phyloP scores from a whole-genome alignment of 2,329 filamentous ascomycete species.

The Botrytis deweyae region DNA sequence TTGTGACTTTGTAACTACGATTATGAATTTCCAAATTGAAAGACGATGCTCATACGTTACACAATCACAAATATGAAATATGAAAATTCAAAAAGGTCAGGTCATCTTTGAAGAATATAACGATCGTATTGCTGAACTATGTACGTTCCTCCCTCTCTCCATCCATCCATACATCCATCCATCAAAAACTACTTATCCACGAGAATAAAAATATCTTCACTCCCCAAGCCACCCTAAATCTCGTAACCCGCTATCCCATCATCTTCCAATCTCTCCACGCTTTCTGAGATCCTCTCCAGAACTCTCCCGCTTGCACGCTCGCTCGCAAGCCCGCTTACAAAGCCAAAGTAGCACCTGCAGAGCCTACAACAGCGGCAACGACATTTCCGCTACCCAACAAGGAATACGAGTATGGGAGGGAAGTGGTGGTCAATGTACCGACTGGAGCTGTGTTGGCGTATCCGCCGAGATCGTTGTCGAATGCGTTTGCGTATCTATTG shows the following conservation, averaged over 20 bases:
- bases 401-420: constrained; percentile 53
- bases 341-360: constrained; percentile 40
- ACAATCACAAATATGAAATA: neutral
- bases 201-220: neutral
- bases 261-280: neutral
- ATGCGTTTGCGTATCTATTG: constrained; percentile 41
- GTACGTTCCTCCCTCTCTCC: neutral
- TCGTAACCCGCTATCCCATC: neutral
- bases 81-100: neutral
- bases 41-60: neutral
- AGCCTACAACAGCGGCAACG: constrained; percentile 41
- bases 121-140: neutral
- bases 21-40: neutral
- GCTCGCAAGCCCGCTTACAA: constrained; percentile 25
- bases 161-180: neutral
- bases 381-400: constrained; percentile 51
- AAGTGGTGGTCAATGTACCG: constrained; percentile 46
- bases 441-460: constrained; percentile 49
- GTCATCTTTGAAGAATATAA: neutral
- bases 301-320: neutral
- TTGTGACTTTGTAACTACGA: neutral
- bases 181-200: neutral
- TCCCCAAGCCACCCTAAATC: neutral
- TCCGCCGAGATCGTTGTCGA: constrained; percentile 50
- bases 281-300: neutral